Evolutionary conservation across 2,329 filamentous ascomycete species (phyloP), one percentile per base, ranked within the genome.

Genomic region (Penicillium sp.): DNA sequence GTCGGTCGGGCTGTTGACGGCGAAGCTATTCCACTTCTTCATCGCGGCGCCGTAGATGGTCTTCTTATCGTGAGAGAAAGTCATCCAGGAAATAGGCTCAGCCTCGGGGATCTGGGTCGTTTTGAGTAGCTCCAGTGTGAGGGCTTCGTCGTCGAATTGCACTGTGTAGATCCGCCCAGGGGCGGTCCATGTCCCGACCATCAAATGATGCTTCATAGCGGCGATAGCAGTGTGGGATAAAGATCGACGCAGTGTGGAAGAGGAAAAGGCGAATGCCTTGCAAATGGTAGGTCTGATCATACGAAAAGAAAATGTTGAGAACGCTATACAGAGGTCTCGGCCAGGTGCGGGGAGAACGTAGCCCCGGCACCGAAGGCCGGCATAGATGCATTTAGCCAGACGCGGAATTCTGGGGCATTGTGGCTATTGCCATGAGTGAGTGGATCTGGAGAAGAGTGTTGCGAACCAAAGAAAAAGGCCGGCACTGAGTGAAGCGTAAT

Each of bases 61-160:
- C 70, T 89, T 91, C 63, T 85, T 86, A 51, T 78, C 74, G 70
- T 94, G 87, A 84, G 88, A 85, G 62, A 94, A 91, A 13, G 87
- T 85, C 86, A 95, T 91, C 89, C 89, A 95, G 49, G 88, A 94
- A 56, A 95, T 93, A 6, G 89, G 87, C 70, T 95, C 87, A 54
- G 91, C 86, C 42, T 86, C 71, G 4, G 87, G 85, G 46, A 94
- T 93, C 48, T 83, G 81, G 1, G 87, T 93, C 59, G 85, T 82
- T 73, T 91, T 89, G 63, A 94, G 73, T 61, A 93, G 70, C 56
- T 84, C 79, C 50, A 94, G 71, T 6, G 83, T 84, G 55, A 89
- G 73, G 31, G 80, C 81, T 69, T 90, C 86, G 58, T 91, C 87
- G 71, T 95, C 87, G 65, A 95, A 95, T 50, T 84, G 81, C 50